These are phyloP conservation scores for Tetragonia tetragonoides DNA, from an alignment of 148 eudicot species.

Conservation along the genomic window DNA sequence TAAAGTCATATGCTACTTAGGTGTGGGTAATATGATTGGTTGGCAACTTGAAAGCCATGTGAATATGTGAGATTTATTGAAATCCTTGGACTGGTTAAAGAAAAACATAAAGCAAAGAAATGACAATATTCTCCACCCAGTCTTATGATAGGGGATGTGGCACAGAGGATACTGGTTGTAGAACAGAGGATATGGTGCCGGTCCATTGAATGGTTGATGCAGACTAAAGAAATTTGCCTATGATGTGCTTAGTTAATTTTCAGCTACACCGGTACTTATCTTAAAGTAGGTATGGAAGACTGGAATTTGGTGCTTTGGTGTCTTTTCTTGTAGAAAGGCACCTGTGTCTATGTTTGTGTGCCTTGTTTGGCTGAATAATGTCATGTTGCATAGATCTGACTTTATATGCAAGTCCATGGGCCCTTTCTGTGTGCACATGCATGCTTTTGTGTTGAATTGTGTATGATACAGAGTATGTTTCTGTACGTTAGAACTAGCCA, in stretches of 20 bases:
- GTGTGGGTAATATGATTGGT: too few relatives aligned
- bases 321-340: neutral
- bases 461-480: neutral
- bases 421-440: neutral
- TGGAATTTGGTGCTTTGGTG: neutral
- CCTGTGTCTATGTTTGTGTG: neutral
- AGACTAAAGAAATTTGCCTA: neutral
- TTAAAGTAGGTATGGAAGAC: neutral
- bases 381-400: too few relatives aligned
- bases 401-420: too few relatives aligned
- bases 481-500: neutral
- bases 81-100: too few relatives aligned
- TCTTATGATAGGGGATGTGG: neutral
- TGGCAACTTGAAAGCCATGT: too few relatives aligned
- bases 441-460: neutral
- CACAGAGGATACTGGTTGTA: neutral
- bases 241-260: neutral
- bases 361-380: neutral
- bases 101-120: too few relatives aligned
- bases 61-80: too few relatives aligned
- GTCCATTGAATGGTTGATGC: neutral
- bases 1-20: too few relatives aligned
- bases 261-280: neutral
- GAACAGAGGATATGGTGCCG: neutral
- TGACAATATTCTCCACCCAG: neutral